Base-by-base conservation (phyloP, 2,329 filamentous ascomycete genomes). In the Exophiala alcalophila region DNA sequence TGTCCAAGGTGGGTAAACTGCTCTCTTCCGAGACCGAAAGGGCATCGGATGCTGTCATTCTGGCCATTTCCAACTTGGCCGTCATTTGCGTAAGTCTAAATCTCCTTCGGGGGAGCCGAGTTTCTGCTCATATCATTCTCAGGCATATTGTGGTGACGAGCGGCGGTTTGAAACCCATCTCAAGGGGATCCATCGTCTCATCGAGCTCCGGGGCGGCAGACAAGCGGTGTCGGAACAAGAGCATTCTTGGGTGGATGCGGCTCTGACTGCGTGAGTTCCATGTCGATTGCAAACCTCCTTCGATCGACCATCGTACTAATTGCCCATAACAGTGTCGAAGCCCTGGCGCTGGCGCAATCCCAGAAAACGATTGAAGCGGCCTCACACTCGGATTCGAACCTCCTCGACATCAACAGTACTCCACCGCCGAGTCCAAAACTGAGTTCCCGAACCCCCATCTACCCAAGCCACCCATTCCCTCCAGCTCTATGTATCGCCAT, bases 341-440 rank as follows among this genome's bases (percentile, higher is more conserved):
- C 36, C 15, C 27, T 40, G 15, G 36, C 34, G 8, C n/a, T 7
- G 4, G 24, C 27, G 19, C 40, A 43, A n/a, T 26, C 37, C 9
- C 8, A 24, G 21, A 33, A 20, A 19, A 11, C 39, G 19, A 16
- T 23, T 11, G 14, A 16, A n/a, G 72, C 71, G 58, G 72, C 65
- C 25, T 58, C 57, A 27, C 51, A 57, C 39, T 69, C 71, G n/a
- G n/a, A n/a, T n/a, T n/a, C n/a, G n/a, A n/a, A n/a, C 49, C 57
- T 54, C n/a, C 2, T 14, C 2, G n/a, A 21, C 12, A 24, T 8
- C 12, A 14, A 9, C 10, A 14, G 6, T 4, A 14, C 33, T 25
- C n/a, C 16, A 23, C 33, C 33, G 12, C 5, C 14, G 7, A 30
- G 27, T 15, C 33, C 18, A 4, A 36, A 36, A 21, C 23, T 40